Evolutionary conservation across 2,329 filamentous ascomycete genomes (phyloP).

Genomic region (Coleophoma eucalyptorum): DNA sequence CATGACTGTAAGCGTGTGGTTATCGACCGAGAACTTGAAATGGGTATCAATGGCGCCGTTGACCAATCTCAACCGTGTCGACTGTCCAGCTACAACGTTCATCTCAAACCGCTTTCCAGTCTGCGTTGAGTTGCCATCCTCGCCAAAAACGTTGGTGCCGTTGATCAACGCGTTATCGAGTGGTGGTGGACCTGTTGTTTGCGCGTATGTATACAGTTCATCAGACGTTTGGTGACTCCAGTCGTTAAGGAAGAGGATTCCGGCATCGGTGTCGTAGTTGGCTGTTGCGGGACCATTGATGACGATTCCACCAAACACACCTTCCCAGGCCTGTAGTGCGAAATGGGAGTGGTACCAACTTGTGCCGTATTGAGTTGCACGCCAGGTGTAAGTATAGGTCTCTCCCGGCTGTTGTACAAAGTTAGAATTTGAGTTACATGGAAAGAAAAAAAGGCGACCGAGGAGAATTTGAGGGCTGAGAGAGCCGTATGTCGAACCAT

Average conservation of each 20-base stretch:
- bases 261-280: slow-evolving; percentile 59
- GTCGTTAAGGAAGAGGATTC: slow-evolving; percentile 36
- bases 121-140: slow-evolving; percentile 11
- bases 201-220: slow-evolving; percentile 11
- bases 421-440: too few relatives aligned
- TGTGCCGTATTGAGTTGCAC: slow-evolving; percentile 32
- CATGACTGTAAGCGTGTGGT: slow-evolving; percentile 52
- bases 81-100: slow-evolving; percentile 32
- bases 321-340: slow-evolving; percentile 44
- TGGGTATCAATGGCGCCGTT: slow-evolving; percentile 35
- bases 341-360: slow-evolving; percentile 61
- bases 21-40: slow-evolving; percentile 44
- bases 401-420: slow-evolving; percentile 25
- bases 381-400: slow-evolving; percentile 15
- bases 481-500: too few relatives aligned
- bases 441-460: too few relatives aligned
- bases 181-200: slow-evolving; percentile 15
- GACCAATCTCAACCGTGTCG: slow-evolving; percentile 41
- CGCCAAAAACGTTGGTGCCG: slow-evolving; percentile 10
- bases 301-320: slow-evolving; percentile 54
- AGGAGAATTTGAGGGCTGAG: too few relatives aligned
- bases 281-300: slow-evolving; percentile 56
- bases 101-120: slow-evolving; percentile 24
- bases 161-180: slow-evolving; percentile 28
- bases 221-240: slow-evolving; percentile 24